Evolutionary conservation across 1,139 yeast species (phyloP), one percentile per base, ranked within the genome.

Genomic region (Yamadazyma triangularis): DNA sequence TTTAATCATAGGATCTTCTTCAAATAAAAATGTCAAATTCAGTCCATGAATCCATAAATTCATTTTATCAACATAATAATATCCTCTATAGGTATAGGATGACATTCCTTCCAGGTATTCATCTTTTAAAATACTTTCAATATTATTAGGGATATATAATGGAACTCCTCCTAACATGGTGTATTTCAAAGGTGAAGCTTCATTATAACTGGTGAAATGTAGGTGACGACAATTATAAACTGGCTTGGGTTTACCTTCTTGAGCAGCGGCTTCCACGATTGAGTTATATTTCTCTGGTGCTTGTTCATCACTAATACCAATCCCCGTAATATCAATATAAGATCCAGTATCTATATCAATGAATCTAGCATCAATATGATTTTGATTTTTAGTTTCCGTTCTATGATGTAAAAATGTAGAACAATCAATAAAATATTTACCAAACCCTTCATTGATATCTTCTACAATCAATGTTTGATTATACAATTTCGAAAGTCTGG

Each of bases 281-380:
- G 19, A 42, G 26, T 33, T 38, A 40, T 61, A 68, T 27, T 64
- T 50, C 7, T 40, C 42, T 2, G 73, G 69, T 12, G 70, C 45
- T 23, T 45, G 48, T 1, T 65, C 57, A 21, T 57, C 53, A 23
- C 63, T 51, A 13, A 64, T 39, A 15, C 76, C 65, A 31, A 77
- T 51, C 0, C 73, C 82, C 2, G 81, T 75, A 23, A 77, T 72
- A 53, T 86, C 95, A 35, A 86, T 73, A 48, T 80, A 85, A 29
- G 79, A 53, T 0, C 95, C 95, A 6, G 85, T 73, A 38, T 80
- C 84, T 6, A 79, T 61, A 53, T 86, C 95, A 36, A 85, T 76
- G 48, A 85, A 82, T 37, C 95, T 68, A 1, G 89, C 94, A 60
- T 85, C 95, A 38, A 85, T 84, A 38, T 80, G 77, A 50, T 84